Evolutionary conservation across 2,329 filamentous ascomycete species (phyloP).

Genomic region (Kalaharituber pfeilii): DNA sequence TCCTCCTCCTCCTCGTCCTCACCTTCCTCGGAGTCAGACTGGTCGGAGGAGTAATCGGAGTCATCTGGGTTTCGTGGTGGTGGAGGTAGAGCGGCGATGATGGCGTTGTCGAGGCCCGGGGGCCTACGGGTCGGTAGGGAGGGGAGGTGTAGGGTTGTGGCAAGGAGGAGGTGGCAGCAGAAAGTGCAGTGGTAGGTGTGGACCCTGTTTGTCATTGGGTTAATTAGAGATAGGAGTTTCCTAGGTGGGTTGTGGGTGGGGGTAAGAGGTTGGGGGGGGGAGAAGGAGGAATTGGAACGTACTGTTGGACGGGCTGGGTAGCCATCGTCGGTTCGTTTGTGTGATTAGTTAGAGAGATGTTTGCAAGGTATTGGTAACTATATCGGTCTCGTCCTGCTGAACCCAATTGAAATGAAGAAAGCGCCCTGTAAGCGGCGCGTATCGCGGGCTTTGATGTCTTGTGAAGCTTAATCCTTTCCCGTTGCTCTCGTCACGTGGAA

Average conservation of each 20-base stretch:
- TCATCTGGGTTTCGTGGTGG: conserved; percentile 19
- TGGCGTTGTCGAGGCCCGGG: conserved; percentile 35
- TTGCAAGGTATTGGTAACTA: too few relatives aligned
- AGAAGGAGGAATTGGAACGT: too few relatives aligned
- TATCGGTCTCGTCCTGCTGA: too few relatives aligned
- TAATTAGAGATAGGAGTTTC: neutral
- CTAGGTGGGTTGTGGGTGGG: neutral
- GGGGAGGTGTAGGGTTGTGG: conserved; percentile 37
- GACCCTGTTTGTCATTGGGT: conserved; percentile 21
- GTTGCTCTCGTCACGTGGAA: too few relatives aligned
- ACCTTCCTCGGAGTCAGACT: conserved; percentile 8
- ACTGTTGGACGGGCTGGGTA: too few relatives aligned
- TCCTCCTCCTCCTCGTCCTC: conserved; percentile 1
- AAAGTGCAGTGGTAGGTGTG: conserved; percentile 44
- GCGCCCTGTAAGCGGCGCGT: too few relatives aligned
- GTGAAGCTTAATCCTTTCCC: too few relatives aligned
- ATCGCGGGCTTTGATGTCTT: too few relatives aligned
- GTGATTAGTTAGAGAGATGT: too few relatives aligned
- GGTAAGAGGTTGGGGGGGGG: neutral
- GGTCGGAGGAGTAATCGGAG: conserved; percentile 6
- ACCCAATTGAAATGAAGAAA: too few relatives aligned
- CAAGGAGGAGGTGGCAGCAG: conserved; percentile 47
- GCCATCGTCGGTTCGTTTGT: too few relatives aligned
- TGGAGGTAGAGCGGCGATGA: conserved; percentile 40
- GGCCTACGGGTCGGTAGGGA: conserved; percentile 36